Conservation (phyloP, 148 eudicot species). For the Vaccinium vitisidaea region DNA sequence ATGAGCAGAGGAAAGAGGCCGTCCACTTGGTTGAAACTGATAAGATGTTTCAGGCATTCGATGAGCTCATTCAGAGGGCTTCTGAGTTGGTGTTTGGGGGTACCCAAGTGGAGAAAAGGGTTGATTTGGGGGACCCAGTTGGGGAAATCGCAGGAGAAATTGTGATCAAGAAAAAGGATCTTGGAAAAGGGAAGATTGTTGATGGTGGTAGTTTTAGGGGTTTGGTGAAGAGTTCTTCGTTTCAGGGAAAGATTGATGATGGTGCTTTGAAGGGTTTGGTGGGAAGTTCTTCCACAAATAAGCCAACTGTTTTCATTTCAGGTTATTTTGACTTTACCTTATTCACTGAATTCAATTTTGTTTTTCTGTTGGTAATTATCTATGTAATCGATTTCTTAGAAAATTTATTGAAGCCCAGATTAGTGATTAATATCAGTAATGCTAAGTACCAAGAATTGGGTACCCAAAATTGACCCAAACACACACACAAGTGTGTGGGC, state of each 20-base stretch:
- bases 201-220: slow-evolving; percentile 21
- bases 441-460: too few relatives aligned
- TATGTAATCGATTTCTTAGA: not conserved
- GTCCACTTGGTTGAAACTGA: slow-evolving; percentile 37
- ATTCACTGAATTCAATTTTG: not conserved
- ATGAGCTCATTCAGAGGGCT: slow-evolving; percentile 45
- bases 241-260: slow-evolving; percentile 14
- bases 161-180: slow-evolving; percentile 4
- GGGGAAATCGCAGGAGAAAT: slow-evolving; percentile 24
- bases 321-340: slow-evolving; percentile 21
- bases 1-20: slow-evolving; percentile 43
- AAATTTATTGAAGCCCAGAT: not conserved
- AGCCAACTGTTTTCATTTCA: slow-evolving; percentile 27
- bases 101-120: slow-evolving; percentile 22
- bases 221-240: slow-evolving; percentile 25
- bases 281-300: slow-evolving; percentile 18
- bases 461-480: too few relatives aligned
- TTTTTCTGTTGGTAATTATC: not conserved
- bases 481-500: too few relatives aligned
- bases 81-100: slow-evolving; percentile 36
- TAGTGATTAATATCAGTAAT: not conserved
- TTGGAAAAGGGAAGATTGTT: slow-evolving; percentile 18
- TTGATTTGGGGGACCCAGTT: slow-evolving; percentile 29
- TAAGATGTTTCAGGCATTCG: slow-evolving; percentile 31
- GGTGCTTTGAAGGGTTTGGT: slow-evolving; percentile 26